Evolutionary conservation across 169 alveolate species (phyloP).

Genomic region (Cryptosporidium felis): DNA sequence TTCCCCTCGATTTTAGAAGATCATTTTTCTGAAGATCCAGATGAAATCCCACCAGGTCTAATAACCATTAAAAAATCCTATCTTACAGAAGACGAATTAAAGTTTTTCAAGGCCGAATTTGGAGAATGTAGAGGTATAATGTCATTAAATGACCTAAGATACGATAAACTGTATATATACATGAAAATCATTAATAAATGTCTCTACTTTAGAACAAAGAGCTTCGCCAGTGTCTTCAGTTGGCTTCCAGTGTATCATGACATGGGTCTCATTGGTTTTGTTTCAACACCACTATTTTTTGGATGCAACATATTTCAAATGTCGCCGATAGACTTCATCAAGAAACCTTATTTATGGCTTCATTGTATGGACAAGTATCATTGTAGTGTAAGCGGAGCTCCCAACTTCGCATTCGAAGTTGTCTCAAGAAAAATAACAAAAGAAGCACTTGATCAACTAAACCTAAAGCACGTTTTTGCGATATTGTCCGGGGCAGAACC

Average conservation of each 20-base stretch:
- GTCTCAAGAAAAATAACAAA: slow-evolving; percentile 76
- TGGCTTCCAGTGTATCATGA: slow-evolving; percentile 75
- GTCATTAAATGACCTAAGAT: slow-evolving; percentile 29
- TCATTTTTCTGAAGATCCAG: not conserved
- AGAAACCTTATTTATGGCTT: slow-evolving; percentile 78
- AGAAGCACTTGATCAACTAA: slow-evolving; percentile 67
- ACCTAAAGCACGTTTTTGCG: slow-evolving; percentile 75
- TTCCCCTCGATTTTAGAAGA: slow-evolving; percentile 40
- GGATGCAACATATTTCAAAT: slow-evolving; percentile 77
- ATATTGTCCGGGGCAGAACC: slow-evolving; percentile 81
- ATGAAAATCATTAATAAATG: slow-evolving; percentile 12
- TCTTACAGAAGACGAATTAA: not conserved
- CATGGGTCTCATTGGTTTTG: slow-evolving; percentile 79
- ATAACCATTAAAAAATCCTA: not conserved
- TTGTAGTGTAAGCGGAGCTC: slow-evolving; percentile 78
- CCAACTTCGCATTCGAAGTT: slow-evolving; percentile 81
- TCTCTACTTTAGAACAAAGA: not conserved
- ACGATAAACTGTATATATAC: slow-evolving; percentile 14
- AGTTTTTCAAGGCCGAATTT: slow-evolving; percentile 6
- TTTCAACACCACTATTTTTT: slow-evolving; percentile 76
- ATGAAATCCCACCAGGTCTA: not conserved
- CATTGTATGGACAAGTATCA: slow-evolving; percentile 76
- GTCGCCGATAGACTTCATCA: slow-evolving; percentile 81
- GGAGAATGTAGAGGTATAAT: not conserved
- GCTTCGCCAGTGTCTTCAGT: slow-evolving; percentile 35